Conservation (phyloP, 1,284 basidiomycete genomes). For the Fomitiporia mediterranea region DNA sequence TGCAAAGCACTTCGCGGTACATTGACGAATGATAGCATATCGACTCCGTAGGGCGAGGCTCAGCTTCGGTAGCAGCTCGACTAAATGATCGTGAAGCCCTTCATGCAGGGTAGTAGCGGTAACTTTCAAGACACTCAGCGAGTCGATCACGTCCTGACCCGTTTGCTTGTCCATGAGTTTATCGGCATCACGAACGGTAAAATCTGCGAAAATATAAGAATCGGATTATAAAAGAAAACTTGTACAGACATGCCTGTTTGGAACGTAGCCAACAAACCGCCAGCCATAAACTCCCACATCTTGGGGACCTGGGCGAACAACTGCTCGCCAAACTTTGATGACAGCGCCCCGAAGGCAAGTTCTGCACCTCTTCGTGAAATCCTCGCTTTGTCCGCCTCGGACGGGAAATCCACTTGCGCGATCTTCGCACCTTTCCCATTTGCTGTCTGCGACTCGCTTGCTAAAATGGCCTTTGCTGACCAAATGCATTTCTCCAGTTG, state of each 20-base stretch:
- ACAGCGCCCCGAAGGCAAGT: slow-evolving; percentile 78
- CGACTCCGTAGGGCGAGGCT: slow-evolving; percentile 75
- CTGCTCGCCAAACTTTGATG: slow-evolving; percentile 68
- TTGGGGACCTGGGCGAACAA: slow-evolving; percentile 80
- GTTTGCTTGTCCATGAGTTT: slow-evolving; percentile 59
- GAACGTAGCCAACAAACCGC: slow-evolving; percentile 70
- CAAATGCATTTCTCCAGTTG: slow-evolving; percentile 70
- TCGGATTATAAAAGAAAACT: slow-evolving; percentile 17
- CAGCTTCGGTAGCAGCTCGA: slow-evolving; percentile 73
- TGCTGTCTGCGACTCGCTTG: slow-evolving; percentile 25
- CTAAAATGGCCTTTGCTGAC: slow-evolving; percentile 52
- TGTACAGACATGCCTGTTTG: slow-evolving; percentile 44
- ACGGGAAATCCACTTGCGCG: slow-evolving; percentile 41
- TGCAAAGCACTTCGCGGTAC: slow-evolving; percentile 83
- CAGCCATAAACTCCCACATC: slow-evolving; percentile 92
- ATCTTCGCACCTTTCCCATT: slow-evolving; percentile 45
- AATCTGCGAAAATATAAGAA: slow-evolving; percentile 44
- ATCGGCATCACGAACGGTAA: slow-evolving; percentile 54
- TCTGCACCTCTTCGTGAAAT: slow-evolving; percentile 81
- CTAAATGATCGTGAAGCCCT: slow-evolving; percentile 65
- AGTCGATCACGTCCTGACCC: slow-evolving; percentile 93
- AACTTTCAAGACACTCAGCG: slow-evolving; percentile 84
- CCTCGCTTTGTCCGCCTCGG: slow-evolving; percentile 48
- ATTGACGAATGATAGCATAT: slow-evolving; percentile 86
- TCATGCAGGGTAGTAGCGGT: slow-evolving; percentile 74